A percentile compares a stretch with the other conserved stretches of the same genome.
Evolutionary conservation across 495 filamentous ascomycete genomes (phyloP).

Genomic region (Neohortaea acidophila): DNA sequence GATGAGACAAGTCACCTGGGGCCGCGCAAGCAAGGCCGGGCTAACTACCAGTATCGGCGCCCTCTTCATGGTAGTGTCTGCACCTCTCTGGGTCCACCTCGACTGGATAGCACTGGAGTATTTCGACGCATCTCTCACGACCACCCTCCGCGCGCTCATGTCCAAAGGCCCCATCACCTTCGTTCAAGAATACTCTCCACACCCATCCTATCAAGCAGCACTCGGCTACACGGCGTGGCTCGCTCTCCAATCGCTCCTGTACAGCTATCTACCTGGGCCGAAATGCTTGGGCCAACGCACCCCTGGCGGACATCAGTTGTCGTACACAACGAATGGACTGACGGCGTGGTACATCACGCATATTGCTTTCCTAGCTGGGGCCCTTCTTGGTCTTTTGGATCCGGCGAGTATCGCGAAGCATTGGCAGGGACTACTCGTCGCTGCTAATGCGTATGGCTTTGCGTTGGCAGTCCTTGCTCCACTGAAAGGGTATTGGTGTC

Average conservation of each 20-base stretch:
- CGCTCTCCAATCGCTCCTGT: constrained; percentile 24
- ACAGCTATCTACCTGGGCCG: constrained; percentile 24
- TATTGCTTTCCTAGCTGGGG: constrained; percentile 17
- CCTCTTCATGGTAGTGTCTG: background rate
- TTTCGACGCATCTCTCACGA: background rate
- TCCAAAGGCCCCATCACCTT: background rate
- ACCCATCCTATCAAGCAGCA: background rate
- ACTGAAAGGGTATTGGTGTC: constrained; percentile 29
- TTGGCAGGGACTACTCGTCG: constrained; percentile 30
- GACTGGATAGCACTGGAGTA: constrained; percentile 6
- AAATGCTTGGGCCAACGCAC: constrained; percentile 18
- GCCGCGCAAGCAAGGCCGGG: background rate
- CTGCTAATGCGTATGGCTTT: constrained; percentile 30
- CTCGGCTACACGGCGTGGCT: constrained; percentile 27
- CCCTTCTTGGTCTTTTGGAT: constrained; percentile 23
- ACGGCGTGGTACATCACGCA: constrained; percentile 31
- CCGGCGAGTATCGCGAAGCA: constrained; percentile 31
- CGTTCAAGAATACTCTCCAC: background rate
- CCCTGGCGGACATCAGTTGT: constrained; percentile 26
- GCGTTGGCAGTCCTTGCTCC: constrained; percentile 26
- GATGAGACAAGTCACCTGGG: constrained; percentile 1
- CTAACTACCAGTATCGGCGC: background rate
- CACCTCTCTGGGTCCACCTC: background rate
- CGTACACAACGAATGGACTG: constrained; percentile 30
- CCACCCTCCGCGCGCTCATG: background rate